Evolutionary conservation across 1,284 basidiomycete species (phyloP).

Genomic region (Malassezia sympodialis): DNA sequence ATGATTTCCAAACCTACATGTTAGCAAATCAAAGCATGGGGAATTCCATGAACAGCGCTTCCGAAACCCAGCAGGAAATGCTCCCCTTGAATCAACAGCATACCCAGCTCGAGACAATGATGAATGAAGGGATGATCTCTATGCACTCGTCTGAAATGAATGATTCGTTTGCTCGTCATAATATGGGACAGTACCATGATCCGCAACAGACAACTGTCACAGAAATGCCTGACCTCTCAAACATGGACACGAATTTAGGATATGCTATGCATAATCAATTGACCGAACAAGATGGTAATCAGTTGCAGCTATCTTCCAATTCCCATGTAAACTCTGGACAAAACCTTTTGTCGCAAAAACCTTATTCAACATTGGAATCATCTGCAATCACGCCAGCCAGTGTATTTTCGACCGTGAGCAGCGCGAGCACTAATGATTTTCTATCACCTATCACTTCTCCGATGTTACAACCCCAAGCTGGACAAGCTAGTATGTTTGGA

Average conservation of each 20-base stretch:
- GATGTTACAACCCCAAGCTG: conserved; percentile 52
- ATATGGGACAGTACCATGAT: not conserved
- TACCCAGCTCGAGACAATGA: not conserved
- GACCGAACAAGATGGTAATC: not conserved
- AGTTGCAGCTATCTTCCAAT: not conserved
- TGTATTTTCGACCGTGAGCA: conserved; percentile 45
- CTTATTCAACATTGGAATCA: conserved; percentile 29
- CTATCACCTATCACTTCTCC: conserved; percentile 57
- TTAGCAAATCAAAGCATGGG: not conserved
- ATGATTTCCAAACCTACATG: not conserved
- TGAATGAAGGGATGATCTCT: not conserved
- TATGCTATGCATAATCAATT: not conserved
- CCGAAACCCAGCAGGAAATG: not conserved
- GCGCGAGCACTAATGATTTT: conserved; percentile 50
- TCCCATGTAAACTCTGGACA: not conserved
- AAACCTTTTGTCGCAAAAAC: not conserved
- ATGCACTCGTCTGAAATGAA: not conserved
- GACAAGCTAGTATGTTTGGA: conserved; percentile 19
- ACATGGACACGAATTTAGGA: not conserved
- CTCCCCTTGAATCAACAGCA: not conserved
- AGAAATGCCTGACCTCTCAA: not conserved
- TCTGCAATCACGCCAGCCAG: conserved; percentile 43
- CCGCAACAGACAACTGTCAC: not conserved
- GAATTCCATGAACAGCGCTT: not conserved
- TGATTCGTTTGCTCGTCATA: not conserved